Percentiles rank a stretch among this genome's conserved stretches.
phyloP scores from a whole-genome alignment of 139 green algal genomes.

The Microglena sp. region DNA sequence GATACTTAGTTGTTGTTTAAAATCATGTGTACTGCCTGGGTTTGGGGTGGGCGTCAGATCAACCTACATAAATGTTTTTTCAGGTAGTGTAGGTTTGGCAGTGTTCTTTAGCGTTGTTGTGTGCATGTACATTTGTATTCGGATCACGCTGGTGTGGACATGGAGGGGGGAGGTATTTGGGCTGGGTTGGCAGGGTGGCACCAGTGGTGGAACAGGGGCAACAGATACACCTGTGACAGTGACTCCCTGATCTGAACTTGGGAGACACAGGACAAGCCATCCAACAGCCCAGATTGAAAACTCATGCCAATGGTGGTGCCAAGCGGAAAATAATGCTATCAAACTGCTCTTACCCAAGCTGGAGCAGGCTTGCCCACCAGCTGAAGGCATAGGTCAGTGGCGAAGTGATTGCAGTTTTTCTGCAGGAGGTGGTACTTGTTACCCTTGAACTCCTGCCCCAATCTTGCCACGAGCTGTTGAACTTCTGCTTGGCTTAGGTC shows the following conservation, averaged over 20 bases:
- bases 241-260: neutral
- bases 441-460: constrained; percentile 65
- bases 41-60: neutral
- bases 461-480: constrained; percentile 51
- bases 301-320: neutral
- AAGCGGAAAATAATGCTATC: neutral
- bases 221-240: neutral
- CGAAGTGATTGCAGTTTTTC: constrained; percentile 87
- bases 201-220: neutral
- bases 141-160: too few species aligned
- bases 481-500: constrained; percentile 49
- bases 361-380: constrained; percentile 56
- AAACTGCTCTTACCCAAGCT: constrained; percentile 39
- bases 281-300: neutral
- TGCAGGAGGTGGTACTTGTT: constrained; percentile 81
- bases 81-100: neutral
- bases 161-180: neutral
- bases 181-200: neutral
- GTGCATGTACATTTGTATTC: too few species aligned
- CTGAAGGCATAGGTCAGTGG: constrained; percentile 51
- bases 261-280: neutral
- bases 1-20: neutral
- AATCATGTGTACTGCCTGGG: neutral
- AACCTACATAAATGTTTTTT: too few species aligned
- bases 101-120: neutral